Conservation (phyloP, 164 flowering plant species). For the Cinnamomum micranthum region DNA sequence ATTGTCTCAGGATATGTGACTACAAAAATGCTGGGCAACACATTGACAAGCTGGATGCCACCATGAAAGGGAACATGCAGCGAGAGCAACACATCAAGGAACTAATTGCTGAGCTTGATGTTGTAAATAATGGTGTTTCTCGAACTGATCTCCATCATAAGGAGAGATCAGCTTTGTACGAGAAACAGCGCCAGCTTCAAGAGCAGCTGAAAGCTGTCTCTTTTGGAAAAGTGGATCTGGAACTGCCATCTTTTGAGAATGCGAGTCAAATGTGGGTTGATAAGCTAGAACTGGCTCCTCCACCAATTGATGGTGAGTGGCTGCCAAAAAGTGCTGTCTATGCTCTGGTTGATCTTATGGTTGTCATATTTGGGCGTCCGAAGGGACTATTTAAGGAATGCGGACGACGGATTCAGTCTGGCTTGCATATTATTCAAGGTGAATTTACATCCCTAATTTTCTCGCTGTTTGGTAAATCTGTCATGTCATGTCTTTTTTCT, state of each 20-base stretch:
- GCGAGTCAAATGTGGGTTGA: slow-evolving; percentile 42
- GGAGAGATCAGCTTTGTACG: slow-evolving; percentile 49
- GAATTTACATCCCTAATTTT: neutral
- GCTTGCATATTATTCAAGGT: slow-evolving; percentile 68
- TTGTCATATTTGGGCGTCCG: slow-evolving; percentile 75
- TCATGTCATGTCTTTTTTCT: neutral
- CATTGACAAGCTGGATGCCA: slow-evolving; percentile 72
- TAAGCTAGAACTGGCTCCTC: slow-evolving; percentile 70
- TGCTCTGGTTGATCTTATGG: slow-evolving; percentile 84
- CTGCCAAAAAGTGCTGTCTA: slow-evolving; percentile 78
- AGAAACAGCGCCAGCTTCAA: slow-evolving; percentile 53
- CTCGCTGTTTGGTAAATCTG: neutral
- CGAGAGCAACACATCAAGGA: slow-evolving; percentile 38
- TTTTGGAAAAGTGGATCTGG: slow-evolving; percentile 32
- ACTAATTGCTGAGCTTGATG: slow-evolving; percentile 50
- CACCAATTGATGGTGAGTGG: slow-evolving; percentile 94
- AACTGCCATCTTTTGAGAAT: slow-evolving; percentile 43
- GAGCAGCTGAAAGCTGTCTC: slow-evolving; percentile 39
- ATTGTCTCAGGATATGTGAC: slow-evolving; percentile 77
- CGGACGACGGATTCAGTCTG: slow-evolving; percentile 71
- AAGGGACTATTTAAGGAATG: slow-evolving; percentile 90
- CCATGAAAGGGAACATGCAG: slow-evolving; percentile 67
- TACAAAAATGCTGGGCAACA: slow-evolving; percentile 79
- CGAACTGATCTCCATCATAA: slow-evolving; percentile 43
- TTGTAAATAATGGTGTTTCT: slow-evolving; percentile 53